Base-by-base conservation (phyloP, 176 grass and related monocot species). In the Ananas comosus region DNA sequence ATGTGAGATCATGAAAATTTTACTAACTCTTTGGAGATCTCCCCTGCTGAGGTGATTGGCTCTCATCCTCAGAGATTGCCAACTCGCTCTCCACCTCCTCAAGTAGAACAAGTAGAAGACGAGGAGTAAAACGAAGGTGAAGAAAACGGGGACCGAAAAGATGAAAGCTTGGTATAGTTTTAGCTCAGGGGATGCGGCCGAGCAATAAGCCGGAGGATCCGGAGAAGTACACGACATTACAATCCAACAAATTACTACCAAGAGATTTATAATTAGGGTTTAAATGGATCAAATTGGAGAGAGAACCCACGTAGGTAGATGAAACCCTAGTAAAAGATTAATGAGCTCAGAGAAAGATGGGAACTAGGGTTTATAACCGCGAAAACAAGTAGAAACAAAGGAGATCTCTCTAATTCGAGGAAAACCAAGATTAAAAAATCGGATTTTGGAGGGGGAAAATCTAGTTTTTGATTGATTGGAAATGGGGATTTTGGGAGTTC, bases 141-240 rank as follows among this genome's bases (percentile, higher is more conserved):
- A 97, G 89, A 92, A 97, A 28, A 92, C 82, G 0, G 93, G 93
- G 72, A 92, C 86, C 0, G 89, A 92, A 73, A 97, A 97, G 59
- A 97, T 85, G 70, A 97, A 97, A 51, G 86, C 89, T 54, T 92
- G 93, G 82, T 92, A 97, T 5, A 97, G 80, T 72, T 84, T 97
- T 65, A 97, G 80, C 89, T 97, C 94, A 42, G 89, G 78, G 12
- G 89, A 83, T 3, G 68, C 74, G 0, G 86, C 70, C 0, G 89
- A 97, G 84, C 89, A 97, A 76, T 92, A 90, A 12, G 79, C 69
- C 0, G 89, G 84, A 17, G 86, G 84, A 65, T 92, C 82, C 9
- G 89, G 51, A 10, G 94, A 88, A 69, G 68, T 77, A 77, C 94
- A 92, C 87, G 94, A 92, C 94, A 92, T 97, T 9, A 29, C 49